Base-by-base conservation (phyloP, 805 yeast species). In the Metschnikowia chrysomelidarum region DNA sequence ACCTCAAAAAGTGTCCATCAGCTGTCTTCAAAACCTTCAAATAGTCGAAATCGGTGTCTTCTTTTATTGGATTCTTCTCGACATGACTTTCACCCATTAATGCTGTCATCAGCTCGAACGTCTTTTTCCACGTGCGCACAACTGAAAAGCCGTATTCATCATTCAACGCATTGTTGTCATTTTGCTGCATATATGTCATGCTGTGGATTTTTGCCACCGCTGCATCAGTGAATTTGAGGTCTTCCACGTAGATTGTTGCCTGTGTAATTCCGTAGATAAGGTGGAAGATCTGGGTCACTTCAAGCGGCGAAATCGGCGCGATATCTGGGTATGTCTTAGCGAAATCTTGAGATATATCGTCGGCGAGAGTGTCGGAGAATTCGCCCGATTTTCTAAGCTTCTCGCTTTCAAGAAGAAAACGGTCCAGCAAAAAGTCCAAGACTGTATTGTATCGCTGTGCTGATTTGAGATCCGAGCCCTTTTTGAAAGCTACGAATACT, bases 191-290 rank as follows among this genome's bases (percentile, higher is more conserved):
- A n/a, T 6, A 18, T 5, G 14, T 25, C n/a, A 21, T 16, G 28
- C 19, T 19, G 22, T 15, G 51, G 37, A 64, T 36, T 7, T 43
- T 34, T 14, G 45, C 47, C 7, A 64, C 62, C 5, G 36, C 39
- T 1, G 47, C 49, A 34, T 64, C 48, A 12, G 51, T 51, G 27
- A 57, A 52, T 18, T 47, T 32, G 30, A 66, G 39, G 20, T 59
- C 64, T 24, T 58, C 62, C 30, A 55, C 48, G 29, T 43, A 46
- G 10, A 51, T 45, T 2, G 48, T 22, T 26, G 49, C 52, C 38
- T 60, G 57, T 41, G 53, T 52, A n/a, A 65, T 40, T 5, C 56
- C 52, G 44, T 55, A 54, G 43, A 47, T 62, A 11, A 62, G 41
- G 24, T 53, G 56, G 43, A 55, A 59, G 29, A 45, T 45, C 12